Evolutionary conservation across 2,329 filamentous ascomycete species (phyloP).

Genomic region (Colletotrichum lentis): DNA sequence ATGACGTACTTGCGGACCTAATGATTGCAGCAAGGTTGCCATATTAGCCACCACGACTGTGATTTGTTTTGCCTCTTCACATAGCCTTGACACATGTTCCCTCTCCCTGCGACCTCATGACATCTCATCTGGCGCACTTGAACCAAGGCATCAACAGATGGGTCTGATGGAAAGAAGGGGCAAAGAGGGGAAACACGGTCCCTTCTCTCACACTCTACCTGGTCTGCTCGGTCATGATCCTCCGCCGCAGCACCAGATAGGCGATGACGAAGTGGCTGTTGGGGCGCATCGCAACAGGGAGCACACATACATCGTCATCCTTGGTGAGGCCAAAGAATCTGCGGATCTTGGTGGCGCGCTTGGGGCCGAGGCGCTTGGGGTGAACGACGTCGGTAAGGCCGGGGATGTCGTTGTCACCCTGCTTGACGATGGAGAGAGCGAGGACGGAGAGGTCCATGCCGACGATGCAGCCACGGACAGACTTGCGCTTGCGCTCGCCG

Average conservation of each 20-base stretch:
- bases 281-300: conserved; percentile 51
- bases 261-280: conserved; percentile 70
- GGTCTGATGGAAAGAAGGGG: conserved; percentile 16
- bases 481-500: conserved; percentile 99
- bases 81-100: conserved; percentile 28
- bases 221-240: conserved; percentile 50
- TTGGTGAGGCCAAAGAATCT: conserved; percentile 99
- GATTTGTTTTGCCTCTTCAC: conserved; percentile 23
- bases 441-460: conserved; percentile 94
- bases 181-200: conserved; percentile 38
- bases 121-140: conserved; percentile 28
- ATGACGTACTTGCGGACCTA: conserved; percentile 99
- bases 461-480: conserved; percentile 98
- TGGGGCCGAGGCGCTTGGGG: conserved; percentile 99
- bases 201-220: conserved; percentile 68
- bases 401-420: conserved; percentile 92
- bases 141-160: conserved; percentile 37
- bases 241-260: conserved; percentile 67
- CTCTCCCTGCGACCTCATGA: background rate
- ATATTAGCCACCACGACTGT: conserved; percentile 47
- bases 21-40: conserved; percentile 43
- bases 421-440: conserved; percentile 95
- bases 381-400: conserved; percentile 97
- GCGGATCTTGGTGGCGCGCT: conserved; percentile 99
- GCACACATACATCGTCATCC: conserved; percentile 97